Base-by-base conservation (phyloP, 164 flowering plant genomes). In the Akebia trifoliata region DNA sequence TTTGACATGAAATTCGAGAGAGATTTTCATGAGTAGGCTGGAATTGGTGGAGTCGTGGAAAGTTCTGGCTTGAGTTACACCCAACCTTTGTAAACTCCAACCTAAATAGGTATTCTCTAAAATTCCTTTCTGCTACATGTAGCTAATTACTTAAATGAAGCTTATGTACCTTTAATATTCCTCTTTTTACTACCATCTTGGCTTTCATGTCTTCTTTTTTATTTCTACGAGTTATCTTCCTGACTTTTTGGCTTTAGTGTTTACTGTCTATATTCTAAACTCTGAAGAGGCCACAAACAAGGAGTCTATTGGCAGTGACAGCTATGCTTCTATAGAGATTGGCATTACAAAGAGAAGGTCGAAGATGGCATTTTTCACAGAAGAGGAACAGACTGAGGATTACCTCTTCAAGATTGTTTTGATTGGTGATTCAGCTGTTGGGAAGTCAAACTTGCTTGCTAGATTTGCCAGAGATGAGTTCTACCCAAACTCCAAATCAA, bases 371-470 rank as follows among this genome's bases (percentile, higher is more conserved):
- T 65, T 69, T 66, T 50, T 48, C 57, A 60, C 78, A 4, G 81
- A 70, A 46, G 86, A 76, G 22, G 80, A 76, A 21, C 78, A 67
- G 49, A 68, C 69, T 20, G 85, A 83, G 62, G 85, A 83, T 67
- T 83, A 83, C 62, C 85, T 83, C 48, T 83, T 83, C 67, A 83
- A 83, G 67, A 74, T 83, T 68, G 84, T 83, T 59, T 47, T 83
- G 26, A 74, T 83, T 52, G 88, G 88, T 47, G 88, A 83, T 69
- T 83, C 88, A 28, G 85, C 88, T 46, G 88, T 83, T 61, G 88
- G 88, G 59, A 83, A 83, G 56, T 83, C 88, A 21, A 83, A 83
- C 64, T 69, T 83, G 74, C 82, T 83, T 20, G 83, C 85, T 44
- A 81, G 88, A 64, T 81, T 83, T 75, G 84, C 88, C 0, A 75